These are phyloP conservation scores for Xylariales sp. DNA, from an alignment of 2,329 filamentous ascomycete species.

Conservation along the genomic window DNA sequence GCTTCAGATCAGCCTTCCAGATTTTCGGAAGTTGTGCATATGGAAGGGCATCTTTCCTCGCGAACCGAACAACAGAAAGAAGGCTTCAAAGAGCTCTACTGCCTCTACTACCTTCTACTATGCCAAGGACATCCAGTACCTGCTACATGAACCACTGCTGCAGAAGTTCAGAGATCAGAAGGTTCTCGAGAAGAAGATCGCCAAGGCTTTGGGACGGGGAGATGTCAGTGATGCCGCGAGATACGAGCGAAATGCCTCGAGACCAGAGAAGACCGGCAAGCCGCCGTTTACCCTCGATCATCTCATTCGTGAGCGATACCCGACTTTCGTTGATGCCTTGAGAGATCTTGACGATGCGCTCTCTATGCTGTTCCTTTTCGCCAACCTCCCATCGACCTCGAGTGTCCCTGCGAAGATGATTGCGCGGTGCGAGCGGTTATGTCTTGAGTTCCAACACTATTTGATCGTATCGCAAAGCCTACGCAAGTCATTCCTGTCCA, in stretches of 20 bases:
- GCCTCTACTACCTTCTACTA: constrained; percentile 89
- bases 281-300: constrained; percentile 90
- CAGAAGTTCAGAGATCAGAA: constrained; percentile 97
- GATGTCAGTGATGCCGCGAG: constrained; percentile 85
- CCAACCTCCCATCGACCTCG: constrained; percentile 85
- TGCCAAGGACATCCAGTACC: constrained; percentile 95
- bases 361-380: constrained; percentile 96
- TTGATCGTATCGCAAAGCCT: constrained; percentile 87
- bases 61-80: constrained; percentile 95
- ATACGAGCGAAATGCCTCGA: constrained; percentile 78
- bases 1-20: constrained; percentile 92
- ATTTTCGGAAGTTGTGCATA: constrained; percentile 97
- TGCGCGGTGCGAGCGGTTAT: constrained; percentile 86
- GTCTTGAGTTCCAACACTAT: constrained; percentile 96
- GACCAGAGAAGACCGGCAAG: constrained; percentile 86
- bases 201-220: constrained; percentile 82
- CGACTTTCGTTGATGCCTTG: constrained; percentile 90
- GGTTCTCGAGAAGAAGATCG: constrained; percentile 95
- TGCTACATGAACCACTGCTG: constrained; percentile 91
- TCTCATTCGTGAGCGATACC: constrained; percentile 96
- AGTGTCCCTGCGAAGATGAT: constrained; percentile 94
- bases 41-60: constrained; percentile 99
- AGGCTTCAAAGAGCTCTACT: constrained; percentile 86
- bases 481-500: constrained; percentile 93
- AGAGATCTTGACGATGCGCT: constrained; percentile 94